These are phyloP conservation scores for Hypoxylon rickii DNA, from an alignment of 495 filamentous ascomycete species.

Conservation along the genomic window DNA sequence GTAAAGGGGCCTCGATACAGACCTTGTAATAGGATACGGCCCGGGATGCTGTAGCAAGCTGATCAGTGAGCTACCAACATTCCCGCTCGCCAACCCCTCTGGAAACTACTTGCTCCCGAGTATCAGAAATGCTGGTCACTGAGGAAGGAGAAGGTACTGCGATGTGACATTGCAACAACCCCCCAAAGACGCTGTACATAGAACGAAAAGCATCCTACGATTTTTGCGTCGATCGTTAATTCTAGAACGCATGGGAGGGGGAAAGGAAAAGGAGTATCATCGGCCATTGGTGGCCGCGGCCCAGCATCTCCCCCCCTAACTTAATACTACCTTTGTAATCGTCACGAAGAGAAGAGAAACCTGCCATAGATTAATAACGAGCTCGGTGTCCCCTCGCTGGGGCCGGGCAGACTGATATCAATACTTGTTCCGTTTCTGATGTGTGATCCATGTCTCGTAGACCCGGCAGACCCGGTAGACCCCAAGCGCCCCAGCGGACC, in stretches of 20 bases:
- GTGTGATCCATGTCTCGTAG: no score
- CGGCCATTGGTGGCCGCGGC: no score
- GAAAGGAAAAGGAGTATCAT: no score
- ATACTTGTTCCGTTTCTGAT: not conserved
- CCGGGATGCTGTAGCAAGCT: not conserved
- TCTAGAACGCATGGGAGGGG: conserved; percentile 23
- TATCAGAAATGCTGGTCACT: conserved; percentile 31
- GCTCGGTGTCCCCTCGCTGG: conserved; percentile 30
- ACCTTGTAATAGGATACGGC: conserved; percentile 7
- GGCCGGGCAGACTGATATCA: conserved; percentile 9
- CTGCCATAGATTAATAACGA: conserved; percentile 39
- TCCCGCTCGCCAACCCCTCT: conserved; percentile 3
- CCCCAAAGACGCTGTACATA: conserved; percentile 13
- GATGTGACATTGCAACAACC: conserved; percentile 2
- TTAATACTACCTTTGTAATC: conserved; percentile 32
- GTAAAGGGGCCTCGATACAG: conserved; percentile 43
- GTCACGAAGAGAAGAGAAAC: conserved; percentile 35
- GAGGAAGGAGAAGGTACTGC: conserved; percentile 6
- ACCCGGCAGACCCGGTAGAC: no score
- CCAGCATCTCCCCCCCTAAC: conserved; percentile 20
- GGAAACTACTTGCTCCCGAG: conserved; percentile 9
- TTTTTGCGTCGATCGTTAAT: conserved; percentile 22
- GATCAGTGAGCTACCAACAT: not conserved
- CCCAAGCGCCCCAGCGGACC: no score
- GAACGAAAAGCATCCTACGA: conserved; percentile 14